Base-by-base conservation (phyloP, 1,284 basidiomycete species). In the Cryptococcus sp. region DNA sequence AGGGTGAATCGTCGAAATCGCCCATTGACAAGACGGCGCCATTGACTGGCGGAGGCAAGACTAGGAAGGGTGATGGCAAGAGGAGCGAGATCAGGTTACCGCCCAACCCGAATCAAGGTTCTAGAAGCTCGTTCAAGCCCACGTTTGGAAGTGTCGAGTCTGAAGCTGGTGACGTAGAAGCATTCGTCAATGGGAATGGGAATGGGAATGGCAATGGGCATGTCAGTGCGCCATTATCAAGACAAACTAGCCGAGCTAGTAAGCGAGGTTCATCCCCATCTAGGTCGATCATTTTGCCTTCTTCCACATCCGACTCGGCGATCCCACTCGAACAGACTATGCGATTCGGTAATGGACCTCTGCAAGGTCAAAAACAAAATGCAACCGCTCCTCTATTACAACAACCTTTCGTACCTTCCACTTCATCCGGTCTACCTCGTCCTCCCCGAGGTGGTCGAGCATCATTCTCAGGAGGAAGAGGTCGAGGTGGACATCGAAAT, bases 371-470 rank as follows among this genome's bases (percentile, higher is more conserved):
- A 23, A 52, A 40, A n/a, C 53, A 52, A 13, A 60, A 51, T 48
- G 55, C 46, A 32, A 66, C 62, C 16, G 58, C 64, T 4, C 55
- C 64, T 22, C 22, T 62, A 3, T 57, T 66, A 3, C 62, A 67
- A 47, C 55, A 62, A 9, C 28, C 54, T 7, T 62, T 66, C 55
- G 51, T 49, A 40, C 46, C 53, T 4, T 22, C 41, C 7, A 47
- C 40, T 23, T 34, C 52, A 16, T 56, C 45, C 22, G 42, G 56
- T 2, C 40, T 61, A 7, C 63, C 67, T 7, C 60, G 68, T 3
- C 49, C 52, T 5, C 54, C 62, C 9, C 55, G 67, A 13, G 24
- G 49, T 48, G 24, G 59, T 56, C 37, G 60, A 55, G 40, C 37
- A 18, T 54, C 44, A 32, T 47, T 48, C 46, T 45, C 25, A 9